A percentile compares a stretch with the other conserved stretches of the same genome.
Conservation (phyloP, 1,284 basidiomycete genomes). For the Puccinia coronata region DNA sequence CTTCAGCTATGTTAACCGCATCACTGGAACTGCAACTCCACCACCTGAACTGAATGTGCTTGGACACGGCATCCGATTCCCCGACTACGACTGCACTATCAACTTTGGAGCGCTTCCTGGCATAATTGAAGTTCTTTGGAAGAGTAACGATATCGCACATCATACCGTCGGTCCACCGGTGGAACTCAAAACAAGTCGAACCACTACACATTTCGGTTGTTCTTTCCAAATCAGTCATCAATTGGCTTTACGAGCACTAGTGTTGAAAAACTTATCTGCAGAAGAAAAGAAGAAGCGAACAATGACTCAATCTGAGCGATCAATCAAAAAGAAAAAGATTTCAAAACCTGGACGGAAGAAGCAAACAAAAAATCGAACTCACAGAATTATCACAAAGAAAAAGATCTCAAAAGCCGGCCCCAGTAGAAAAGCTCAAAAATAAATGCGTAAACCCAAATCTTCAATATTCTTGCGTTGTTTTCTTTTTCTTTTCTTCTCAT, state of each 20-base stretch:
- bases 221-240: background rate
- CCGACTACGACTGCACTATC: background rate
- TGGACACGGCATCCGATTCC: background rate
- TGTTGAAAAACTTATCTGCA: background rate
- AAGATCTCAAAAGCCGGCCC: too few relatives aligned
- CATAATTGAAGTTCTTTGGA: too few relatives aligned
- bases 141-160: too few relatives aligned
- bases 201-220: too few relatives aligned
- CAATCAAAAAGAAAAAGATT: too few relatives aligned
- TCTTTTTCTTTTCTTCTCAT: too few relatives aligned
- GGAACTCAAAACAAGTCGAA: background rate
- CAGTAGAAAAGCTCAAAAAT: too few relatives aligned
- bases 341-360: too few relatives aligned
- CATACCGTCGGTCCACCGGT: background rate
- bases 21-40: background rate
- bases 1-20: slow-evolving; percentile 1
- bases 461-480: too few relatives aligned
- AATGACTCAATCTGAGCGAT: background rate
- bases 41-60: background rate
- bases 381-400: too few relatives aligned
- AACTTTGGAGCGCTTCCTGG: slow-evolving; percentile 3
- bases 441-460: too few relatives aligned
- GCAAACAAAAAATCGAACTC: too few relatives aligned
- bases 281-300: background rate
- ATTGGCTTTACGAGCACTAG: background rate